Percentiles rank a stretch among this genome's conserved stretches.
phyloP scores from a whole-genome alignment of 306 rosid species.

The Cucurbita maxima region DNA sequence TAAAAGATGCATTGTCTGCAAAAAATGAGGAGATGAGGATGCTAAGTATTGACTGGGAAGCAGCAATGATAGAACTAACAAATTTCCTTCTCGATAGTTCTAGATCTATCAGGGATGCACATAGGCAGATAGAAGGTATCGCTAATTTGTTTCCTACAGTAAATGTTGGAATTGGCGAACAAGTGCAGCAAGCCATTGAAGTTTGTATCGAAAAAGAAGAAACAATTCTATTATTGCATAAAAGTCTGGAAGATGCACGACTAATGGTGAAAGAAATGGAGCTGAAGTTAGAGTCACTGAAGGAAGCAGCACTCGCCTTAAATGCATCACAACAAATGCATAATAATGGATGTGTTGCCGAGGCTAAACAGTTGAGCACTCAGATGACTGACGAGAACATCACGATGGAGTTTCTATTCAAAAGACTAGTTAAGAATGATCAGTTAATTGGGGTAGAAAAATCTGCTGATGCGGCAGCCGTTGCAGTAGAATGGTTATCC shows the following conservation, averaged over 20 bases:
- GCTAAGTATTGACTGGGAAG: slow-evolving; percentile 62
- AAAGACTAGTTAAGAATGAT: slow-evolving; percentile 25
- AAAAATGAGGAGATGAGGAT: slow-evolving; percentile 56
- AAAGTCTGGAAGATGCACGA: slow-evolving; percentile 73
- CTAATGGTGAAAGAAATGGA: slow-evolving; percentile 53
- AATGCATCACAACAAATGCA: slow-evolving; percentile 39
- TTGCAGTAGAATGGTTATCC: slow-evolving; percentile 43
- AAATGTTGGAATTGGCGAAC: slow-evolving; percentile 43
- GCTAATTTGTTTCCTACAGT: slow-evolving; percentile 55
- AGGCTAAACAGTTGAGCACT: slow-evolving; percentile 23
- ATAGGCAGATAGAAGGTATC: slow-evolving; percentile 59
- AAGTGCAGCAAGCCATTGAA: slow-evolving; percentile 56
- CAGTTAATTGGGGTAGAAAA: slow-evolving; percentile 33
- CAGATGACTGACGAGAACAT: slow-evolving; percentile 33
- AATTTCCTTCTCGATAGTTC: slow-evolving; percentile 78
- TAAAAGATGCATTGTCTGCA: slow-evolving; percentile 33
- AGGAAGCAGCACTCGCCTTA: slow-evolving; percentile 58
- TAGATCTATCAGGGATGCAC: slow-evolving; percentile 70
- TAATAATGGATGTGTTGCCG: slow-evolving; percentile 18
- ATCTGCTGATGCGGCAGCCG: slow-evolving; percentile 36
- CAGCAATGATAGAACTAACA: slow-evolving; percentile 64
- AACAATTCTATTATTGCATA: slow-evolving; percentile 48
- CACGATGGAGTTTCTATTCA: slow-evolving; percentile 25
- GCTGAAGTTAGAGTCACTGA: slow-evolving; percentile 57
- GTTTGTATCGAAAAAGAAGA: slow-evolving; percentile 71